Base-by-base conservation (phyloP, 176 grass and related monocot genomes). In the Microstegium vimineum region DNA sequence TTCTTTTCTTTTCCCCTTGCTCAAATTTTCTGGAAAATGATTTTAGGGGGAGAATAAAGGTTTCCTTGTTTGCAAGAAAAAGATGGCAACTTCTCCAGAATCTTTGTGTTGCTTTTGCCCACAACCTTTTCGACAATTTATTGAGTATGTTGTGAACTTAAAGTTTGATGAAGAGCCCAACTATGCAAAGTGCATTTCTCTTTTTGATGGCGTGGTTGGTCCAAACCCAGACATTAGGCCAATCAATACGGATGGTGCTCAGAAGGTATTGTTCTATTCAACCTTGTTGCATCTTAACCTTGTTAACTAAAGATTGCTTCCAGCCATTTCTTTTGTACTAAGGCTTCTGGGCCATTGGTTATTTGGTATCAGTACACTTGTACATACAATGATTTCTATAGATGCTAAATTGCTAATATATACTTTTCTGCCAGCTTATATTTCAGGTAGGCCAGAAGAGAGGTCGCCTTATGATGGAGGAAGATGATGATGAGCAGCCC, bases 1-100 rank as follows among this genome's bases (percentile, higher is more conserved):
- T 61, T 8, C 35, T 3, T 52, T 59, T 3, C 42, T 23, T 59
- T 79, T 28, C 32, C 66, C 49, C 40, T 79, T 73, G 68, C 7
- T 78, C 26, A 46, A n/a, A 6, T 77, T 83, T 46, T 61, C 8
- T 83, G 56, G 65, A 51, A 57, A 67, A 66, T 73, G 23, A 88
- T 86, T 89, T 62, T 80, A 97, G 94, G 94, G 94, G 33, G 94
- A 92, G 77, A 97, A 94, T 81, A 97, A 97, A 90, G 87, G 94
- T 62, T 97, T 94, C 74, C 90, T 92, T 82, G 94, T 97, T 38
- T 97, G 92, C 81, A 97, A 97, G 92, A 97, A 92, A 85, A 97
- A 97, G 73, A 94, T 97, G 94, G 90, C 85, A 18, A 94, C 94
- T 23, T 97, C 94, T 61, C 90, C 94, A 27, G 94, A 94, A 84